Base-by-base conservation (phyloP, 257 asterid genomes). In the Apocynum venetum region DNA sequence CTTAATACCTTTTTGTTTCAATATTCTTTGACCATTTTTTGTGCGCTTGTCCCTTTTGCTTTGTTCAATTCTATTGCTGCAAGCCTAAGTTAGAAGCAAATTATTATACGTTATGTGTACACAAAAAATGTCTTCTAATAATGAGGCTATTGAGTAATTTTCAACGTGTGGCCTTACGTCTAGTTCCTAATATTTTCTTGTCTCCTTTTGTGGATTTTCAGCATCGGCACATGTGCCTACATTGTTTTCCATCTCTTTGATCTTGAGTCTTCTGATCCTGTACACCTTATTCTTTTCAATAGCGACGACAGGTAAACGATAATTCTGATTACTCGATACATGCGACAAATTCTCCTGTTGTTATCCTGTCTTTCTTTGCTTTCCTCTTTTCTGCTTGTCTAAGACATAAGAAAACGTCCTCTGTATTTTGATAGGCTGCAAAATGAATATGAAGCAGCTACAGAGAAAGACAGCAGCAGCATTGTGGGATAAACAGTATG, bases 231-330 rank as follows among this genome's bases (percentile, higher is more conserved):
- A 57, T 91, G 96, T 40, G 85, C 81, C 76, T 94, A 94, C 84
- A 84, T 92, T 19, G 94, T 83, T 69, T 76, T 89, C 75, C 94
- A 91, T 63, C 92, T 92, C 66, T 86, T 85, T 86, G 83, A 57
- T 55, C 91, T 89, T 83, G 79, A 89, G 20, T 49, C 94, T 75
- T 81, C 84, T 78, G 97, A 91, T 82, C 96, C 94, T 38, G 68
- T 79, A 12, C 84, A 44, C 86, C 85, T 85, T 44, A 60, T 92
- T 82, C 90, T 92, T 76, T 94, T 92, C 87, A 86, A 82, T 72
- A 83, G 82, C 85, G 71, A 48, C 80, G 83, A 73, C 92, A 94
- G 97, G 98, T 86, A 88, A 89, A 91, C 31, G 31, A 25, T 25
- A 83, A 6, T 71, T 52, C 9, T 53, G 19, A 8, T 11, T 46